Evolutionary conservation across 805 yeast species (phyloP), one percentile per base, ranked within the genome.

Genomic region (Suhomyces sp.): DNA sequence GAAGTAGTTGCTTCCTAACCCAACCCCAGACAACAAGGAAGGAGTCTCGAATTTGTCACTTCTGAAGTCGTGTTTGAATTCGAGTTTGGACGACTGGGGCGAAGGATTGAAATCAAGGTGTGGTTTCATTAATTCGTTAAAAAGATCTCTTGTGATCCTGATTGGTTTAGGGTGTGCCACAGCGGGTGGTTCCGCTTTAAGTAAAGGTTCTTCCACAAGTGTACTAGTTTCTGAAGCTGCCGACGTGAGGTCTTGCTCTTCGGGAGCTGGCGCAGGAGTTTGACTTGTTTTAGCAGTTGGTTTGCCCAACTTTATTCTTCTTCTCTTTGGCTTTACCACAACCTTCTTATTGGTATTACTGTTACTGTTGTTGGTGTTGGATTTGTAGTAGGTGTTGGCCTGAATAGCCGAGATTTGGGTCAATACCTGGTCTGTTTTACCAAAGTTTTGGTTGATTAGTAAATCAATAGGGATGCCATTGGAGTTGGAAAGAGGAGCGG

Each of bases 401-500:
- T 80, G 84, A 52, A 80, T 78, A 27, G 69, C 64, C 19, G 80
- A 74, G 46, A 80, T 77, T 49, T 71, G 67, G 55, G 65, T 58
- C 57, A 69, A 62, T 52, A 79, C 67, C 46, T 65, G 63, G 43
- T 75, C 71, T 19, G 78, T 68, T 31, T 65, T 62, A 37, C 53
- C 52, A 53, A 58, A 69, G 44, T 63, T 45, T 17, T 64, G 59
- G 44, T 65, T 56, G 12, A 60, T 63, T 41, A 74, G 62, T 40
- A 74, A 64, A 43, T 69, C 72, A 29, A 71, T 68, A 0, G 79
- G 79, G 9, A 75, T 71, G 8, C 77, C 74, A 51, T 74, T 75
- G 46, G 54, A 53, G 43, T 55, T 55, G 7, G 46, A 55, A 15
- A 47, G 54, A 17, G 51, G 40, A n/a, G 37, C 52, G 4, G 15